Percentiles rank a stretch among this genome's conserved stretches.
These are phyloP conservation scores for Barnettozyma wickerhamii DNA, from an alignment of 805 yeast species.

Conservation along the genomic window DNA sequence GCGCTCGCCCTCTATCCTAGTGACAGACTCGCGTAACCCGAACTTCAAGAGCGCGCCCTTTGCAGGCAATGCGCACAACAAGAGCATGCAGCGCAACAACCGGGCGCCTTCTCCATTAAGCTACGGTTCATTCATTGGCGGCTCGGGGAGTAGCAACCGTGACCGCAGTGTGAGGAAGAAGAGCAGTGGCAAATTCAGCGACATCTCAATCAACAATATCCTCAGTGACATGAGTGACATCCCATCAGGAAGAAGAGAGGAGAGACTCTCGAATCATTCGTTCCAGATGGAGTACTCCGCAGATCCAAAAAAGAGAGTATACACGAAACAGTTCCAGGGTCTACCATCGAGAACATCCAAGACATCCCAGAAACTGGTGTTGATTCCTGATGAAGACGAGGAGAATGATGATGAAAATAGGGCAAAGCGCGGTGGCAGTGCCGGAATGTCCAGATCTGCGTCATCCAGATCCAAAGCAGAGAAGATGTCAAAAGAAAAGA, in stretches of 20 bases:
- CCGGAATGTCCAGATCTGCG: constrained; percentile 4
- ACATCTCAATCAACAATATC: constrained; percentile 76
- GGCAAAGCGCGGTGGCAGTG: constrained; percentile 8
- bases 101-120: not conserved
- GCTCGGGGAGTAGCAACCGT: not conserved
- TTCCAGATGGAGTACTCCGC: constrained; percentile 8
- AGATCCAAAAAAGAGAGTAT: constrained; percentile 15
- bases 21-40: constrained; percentile 76
- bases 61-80: constrained; percentile 52
- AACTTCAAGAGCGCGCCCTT: constrained; percentile 64
- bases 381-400: constrained; percentile 60
- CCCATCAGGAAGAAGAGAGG: constrained; percentile 63
- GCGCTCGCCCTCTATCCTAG: constrained; percentile 89
- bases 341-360: constrained; percentile 78
- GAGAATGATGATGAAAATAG: constrained; percentile 2
- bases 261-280: constrained; percentile 35
- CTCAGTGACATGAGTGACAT: constrained; percentile 79
- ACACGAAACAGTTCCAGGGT: constrained; percentile 48
- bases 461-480: constrained; percentile 39
- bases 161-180: constrained; percentile 13
- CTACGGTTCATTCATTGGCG: not conserved
- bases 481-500: constrained; percentile 42
- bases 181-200: constrained; percentile 49
- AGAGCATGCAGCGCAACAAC: not conserved
- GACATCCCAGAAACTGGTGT: constrained; percentile 78